Percentiles rank a stretch among this genome's conserved stretches.
phyloP scores from a whole-genome alignment of 208 protist genomes.

The Wallacemonas sp. region DNA sequence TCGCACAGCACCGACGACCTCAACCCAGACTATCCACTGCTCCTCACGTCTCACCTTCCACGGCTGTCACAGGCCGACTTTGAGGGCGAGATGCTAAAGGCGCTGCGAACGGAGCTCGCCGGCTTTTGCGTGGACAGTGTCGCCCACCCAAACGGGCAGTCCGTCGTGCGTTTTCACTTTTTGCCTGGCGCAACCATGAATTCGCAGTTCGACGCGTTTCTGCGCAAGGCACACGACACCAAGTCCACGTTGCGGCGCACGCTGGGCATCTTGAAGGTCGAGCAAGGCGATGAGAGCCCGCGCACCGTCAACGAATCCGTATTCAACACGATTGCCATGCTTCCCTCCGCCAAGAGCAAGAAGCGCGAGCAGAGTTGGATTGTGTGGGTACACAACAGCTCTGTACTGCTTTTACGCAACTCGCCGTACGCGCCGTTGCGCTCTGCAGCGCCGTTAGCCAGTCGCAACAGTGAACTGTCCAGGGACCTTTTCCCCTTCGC shows the following conservation, averaged over 20 bases:
- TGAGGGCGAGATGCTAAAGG: slow-evolving; percentile 71
- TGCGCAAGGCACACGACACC: slow-evolving; percentile 69
- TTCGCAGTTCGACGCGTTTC: slow-evolving; percentile 74
- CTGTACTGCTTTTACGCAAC: slow-evolving; percentile 62
- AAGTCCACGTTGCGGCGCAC: slow-evolving; percentile 83
- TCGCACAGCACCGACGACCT: slow-evolving; percentile 35
- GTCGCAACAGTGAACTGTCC: slow-evolving; percentile 73
- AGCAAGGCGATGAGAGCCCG: slow-evolving; percentile 55
- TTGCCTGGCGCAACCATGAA: slow-evolving; percentile 31
- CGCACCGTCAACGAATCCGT: slow-evolving; percentile 41
- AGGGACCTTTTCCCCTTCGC: slow-evolving; percentile 85
- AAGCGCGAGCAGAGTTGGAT: slow-evolving; percentile 92
- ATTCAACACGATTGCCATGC: slow-evolving; percentile 54
- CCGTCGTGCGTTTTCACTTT: slow-evolving; percentile 77
- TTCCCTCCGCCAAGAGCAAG: slow-evolving; percentile 72
- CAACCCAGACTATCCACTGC: slow-evolving; percentile 69
- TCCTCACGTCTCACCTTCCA: slow-evolving; percentile 70
- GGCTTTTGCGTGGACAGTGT: slow-evolving; percentile 67
- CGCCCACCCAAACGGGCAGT: slow-evolving; percentile 62
- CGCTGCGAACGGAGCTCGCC: slow-evolving; percentile 33
- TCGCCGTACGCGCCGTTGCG: slow-evolving; percentile 84
- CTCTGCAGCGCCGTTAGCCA: slow-evolving; percentile 41
- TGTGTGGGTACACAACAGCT: slow-evolving; percentile 81
- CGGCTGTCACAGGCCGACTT: slow-evolving; percentile 72
- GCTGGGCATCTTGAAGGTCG: slow-evolving; percentile 76